Evolutionary conservation across 768 basidiomycete genomes (phyloP), one percentile per base, ranked within the genome.

Genomic region (Termitomyces sp.): DNA sequence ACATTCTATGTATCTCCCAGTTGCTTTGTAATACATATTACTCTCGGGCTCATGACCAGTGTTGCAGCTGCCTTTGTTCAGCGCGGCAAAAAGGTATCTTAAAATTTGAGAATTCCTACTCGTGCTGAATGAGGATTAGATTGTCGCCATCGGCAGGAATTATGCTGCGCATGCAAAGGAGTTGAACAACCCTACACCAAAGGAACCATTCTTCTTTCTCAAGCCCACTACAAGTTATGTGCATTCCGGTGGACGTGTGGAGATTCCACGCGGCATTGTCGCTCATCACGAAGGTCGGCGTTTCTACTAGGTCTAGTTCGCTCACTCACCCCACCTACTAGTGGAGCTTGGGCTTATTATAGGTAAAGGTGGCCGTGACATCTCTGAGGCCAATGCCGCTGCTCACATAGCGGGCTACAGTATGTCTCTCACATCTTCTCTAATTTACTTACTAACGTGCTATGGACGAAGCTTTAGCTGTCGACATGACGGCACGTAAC

Each of bases 311-410:
- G 3, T 32, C 38, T 42, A 36, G 14, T 46, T 40, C 48, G 43
- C 49, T 51, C 31, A 31, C 20, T 40, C 25, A 59, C 6, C 42
- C 31, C 36, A 2, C 42, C n/a, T 36, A 5, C 40, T 59, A 90
- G 96, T 99, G 64, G 97, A 99, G 76, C 91, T 99, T 51, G 97
- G 95, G 25, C 86, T 99, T n/a, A 84, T 99, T 59, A 95, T 99
- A 61, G 95, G 95, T 57, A 93, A 91, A 76, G 74, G 77, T 5
- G 96, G 93, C 47, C 82, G 94, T 2, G 86, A 98, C 70, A 93
- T 98, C 68, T 73, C 87, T 2, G 84, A 86, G 69, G 79, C 79
- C 4, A 77, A 88, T 50, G 94, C 94, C 8, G 81, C 86, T 43
- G 78, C 84, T 0, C 86, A 96, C 69, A 84, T 99, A 59, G 93